Base-by-base conservation (phyloP, 2,329 filamentous ascomycete genomes). In the Rasamsonia emersonii region DNA sequence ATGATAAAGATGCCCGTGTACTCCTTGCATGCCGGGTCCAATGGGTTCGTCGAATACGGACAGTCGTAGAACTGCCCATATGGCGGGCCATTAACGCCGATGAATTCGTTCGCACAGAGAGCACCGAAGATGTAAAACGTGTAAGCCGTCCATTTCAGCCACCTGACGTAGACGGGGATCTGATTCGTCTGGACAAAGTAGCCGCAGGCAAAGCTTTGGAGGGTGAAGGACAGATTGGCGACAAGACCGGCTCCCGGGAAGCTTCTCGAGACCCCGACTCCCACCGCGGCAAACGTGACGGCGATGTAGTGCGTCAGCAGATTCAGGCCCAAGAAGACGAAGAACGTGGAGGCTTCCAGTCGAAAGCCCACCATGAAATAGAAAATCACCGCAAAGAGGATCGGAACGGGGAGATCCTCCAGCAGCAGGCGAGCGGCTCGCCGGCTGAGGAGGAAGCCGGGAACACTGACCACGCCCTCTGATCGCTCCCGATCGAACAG, bases 351-450 rank as follows among this genome's bases (percentile, higher is more conserved):
- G 0, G 68, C 73, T 6, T 77, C 70, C 3, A 69, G 64, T 28
- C 82, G 73, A 43, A 86, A 83, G 0, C 80, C 81, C 5, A 76
- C 73, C 78, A 86, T 85, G 52, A 84, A 86, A 54, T 86, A 88
- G 48, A 77, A 79, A 5, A 86, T 78, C 2, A 77, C 58, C 4
- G 77, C 77, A 47, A 79, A 86, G 3, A 85, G 51, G 10, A 85
- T 67, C 0, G 82, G 82, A 1, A 85, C 79, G 0, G 80, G 79
- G 0, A 86, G 48, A 47, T 86, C 82, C 49, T 88, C 82, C 1
- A 80, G 75, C 2, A 78, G 65, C 14, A 86, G 58, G 4, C 80
- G 70, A 1, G 82, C 79, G 4, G 85, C 54, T 16, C 83, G 69
- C 24, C 82, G 67, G 11, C 81, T 85, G 1, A 85, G 49, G 2